phyloP scores from a whole-genome alignment of 495 filamentous ascomycete genomes.

The Podospora comata region DNA sequence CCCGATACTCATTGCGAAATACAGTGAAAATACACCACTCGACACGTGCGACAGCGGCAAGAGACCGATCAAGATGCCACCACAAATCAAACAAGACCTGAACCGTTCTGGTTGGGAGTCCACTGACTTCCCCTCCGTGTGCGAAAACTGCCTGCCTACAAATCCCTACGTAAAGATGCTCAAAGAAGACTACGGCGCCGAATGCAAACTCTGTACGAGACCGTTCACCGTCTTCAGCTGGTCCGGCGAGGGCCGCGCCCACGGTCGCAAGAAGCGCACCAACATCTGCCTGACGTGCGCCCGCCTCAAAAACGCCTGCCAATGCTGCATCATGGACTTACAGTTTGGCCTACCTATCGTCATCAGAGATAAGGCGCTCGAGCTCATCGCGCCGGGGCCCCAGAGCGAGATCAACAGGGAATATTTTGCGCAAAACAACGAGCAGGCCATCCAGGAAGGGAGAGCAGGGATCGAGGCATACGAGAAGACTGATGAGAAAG shows the following conservation, averaged over 20 bases:
- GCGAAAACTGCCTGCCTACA: constrained; percentile 79
- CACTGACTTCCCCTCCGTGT: constrained; percentile 73
- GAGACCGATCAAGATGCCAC: constrained; percentile 41
- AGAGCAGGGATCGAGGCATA: constrained; percentile 74
- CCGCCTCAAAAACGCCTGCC: constrained; percentile 94
- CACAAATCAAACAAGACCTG: constrained; percentile 88
- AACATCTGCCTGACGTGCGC: constrained; percentile 95
- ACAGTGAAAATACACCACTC: neutral
- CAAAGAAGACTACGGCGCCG: constrained; percentile 86
- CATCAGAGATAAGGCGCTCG: constrained; percentile 92
- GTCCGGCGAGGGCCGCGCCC: constrained; percentile 74
- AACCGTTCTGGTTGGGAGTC: constrained; percentile 96
- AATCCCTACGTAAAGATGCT: constrained; percentile 99
- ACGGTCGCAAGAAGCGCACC: constrained; percentile 81
- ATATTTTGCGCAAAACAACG: constrained; percentile 96
- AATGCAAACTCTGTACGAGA: constrained; percentile 84
- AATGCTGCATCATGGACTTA: constrained; percentile 97
- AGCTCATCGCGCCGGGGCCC: constrained; percentile 92
- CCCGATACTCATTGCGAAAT: neutral
- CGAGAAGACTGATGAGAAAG: constrained; percentile 96
- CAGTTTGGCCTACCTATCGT: constrained; percentile 91
- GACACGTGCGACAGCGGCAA: neutral
- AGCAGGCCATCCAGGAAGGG: constrained; percentile 91
- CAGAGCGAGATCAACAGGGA: constrained; percentile 89
- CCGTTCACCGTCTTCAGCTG: constrained; percentile 95